phyloP scores from a whole-genome alignment of 352 stramenopile genomes.

The Phytophthora syringae region DNA sequence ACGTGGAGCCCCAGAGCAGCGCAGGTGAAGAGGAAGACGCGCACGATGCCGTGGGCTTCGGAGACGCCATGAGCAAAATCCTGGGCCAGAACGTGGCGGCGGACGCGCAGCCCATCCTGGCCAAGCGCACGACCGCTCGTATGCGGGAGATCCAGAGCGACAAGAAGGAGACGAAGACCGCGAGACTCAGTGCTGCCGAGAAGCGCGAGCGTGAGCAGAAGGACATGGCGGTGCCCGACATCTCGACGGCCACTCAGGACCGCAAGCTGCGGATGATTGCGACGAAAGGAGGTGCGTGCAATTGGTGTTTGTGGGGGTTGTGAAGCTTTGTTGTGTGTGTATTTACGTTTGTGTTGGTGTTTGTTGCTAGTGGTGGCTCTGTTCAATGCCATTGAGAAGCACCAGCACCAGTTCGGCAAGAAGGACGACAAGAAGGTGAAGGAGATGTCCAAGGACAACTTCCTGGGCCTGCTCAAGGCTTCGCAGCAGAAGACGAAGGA shows the following conservation, averaged over 20 bases:
- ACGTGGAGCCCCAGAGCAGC: conserved; percentile 22
- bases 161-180: conserved; percentile 74
- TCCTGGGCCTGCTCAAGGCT: conserved; percentile 79
- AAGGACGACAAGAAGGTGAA: conserved; percentile 85
- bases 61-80: conserved; percentile 89
- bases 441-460: conserved; percentile 87
- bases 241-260: conserved; percentile 68
- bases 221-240: conserved; percentile 73
- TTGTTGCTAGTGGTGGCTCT: conserved; percentile 69
- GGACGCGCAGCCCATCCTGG: conserved; percentile 79
- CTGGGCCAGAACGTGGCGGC: conserved; percentile 73
- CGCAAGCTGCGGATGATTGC: conserved; percentile 78
- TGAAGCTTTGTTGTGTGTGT: not conserved
- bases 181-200: conserved; percentile 70
- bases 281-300: conserved; percentile 73
- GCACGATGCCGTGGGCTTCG: conserved; percentile 81
- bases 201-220: conserved; percentile 80
- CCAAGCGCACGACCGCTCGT: conserved; percentile 82
- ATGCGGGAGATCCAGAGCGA: conserved; percentile 86
- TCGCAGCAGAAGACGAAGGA: conserved; percentile 48
- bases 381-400: conserved; percentile 89
- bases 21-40: conserved; percentile 36
- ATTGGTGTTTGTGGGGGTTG: not conserved
- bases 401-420: conserved; percentile 77
- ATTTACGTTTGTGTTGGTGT: not conserved